Percentiles rank a stretch among this genome's conserved stretches.
Conservation (phyloP, 2,329 filamentous ascomycete genomes). For the Alternaria sp. region DNA sequence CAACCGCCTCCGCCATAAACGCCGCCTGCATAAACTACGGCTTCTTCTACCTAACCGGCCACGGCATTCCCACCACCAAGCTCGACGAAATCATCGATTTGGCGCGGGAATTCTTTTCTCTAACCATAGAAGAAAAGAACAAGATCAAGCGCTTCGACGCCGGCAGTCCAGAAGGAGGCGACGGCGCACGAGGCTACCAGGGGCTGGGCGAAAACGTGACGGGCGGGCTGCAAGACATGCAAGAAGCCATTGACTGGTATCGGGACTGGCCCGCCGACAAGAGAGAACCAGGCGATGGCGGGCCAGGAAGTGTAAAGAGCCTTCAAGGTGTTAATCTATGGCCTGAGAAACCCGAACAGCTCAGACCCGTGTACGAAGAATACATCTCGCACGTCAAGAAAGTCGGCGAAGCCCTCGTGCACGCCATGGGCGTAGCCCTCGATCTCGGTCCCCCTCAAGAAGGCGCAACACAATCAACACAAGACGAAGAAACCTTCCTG, state of each 20-base stretch:
- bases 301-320: constrained; percentile 31
- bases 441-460: constrained; percentile 23
- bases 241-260: constrained; percentile 51
- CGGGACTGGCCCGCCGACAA: constrained; percentile 38
- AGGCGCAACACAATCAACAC: background rate
- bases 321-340: constrained; percentile 53
- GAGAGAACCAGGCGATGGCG: constrained; percentile 20
- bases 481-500: constrained; percentile 43
- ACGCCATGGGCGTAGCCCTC: constrained; percentile 49
- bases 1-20: constrained; percentile 42
- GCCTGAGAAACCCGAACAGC: constrained; percentile 42
- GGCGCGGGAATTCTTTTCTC: constrained; percentile 45
- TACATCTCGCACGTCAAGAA: constrained; percentile 37
- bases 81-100: constrained; percentile 39
- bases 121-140: constrained; percentile 36
- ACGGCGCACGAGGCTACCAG: constrained; percentile 49
- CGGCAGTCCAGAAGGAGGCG: constrained; percentile 39
- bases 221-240: constrained; percentile 41
- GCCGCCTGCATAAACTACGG: constrained; percentile 48
- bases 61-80: constrained; percentile 44
- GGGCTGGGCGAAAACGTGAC: constrained; percentile 48
- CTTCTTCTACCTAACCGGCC: constrained; percentile 53
- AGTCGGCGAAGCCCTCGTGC: constrained; percentile 43
- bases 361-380: constrained; percentile 40
- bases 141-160: constrained; percentile 45